Evolutionary conservation across 768 basidiomycete genomes (phyloP), one percentile per base, ranked within the genome.

Genomic region (Tremella mesenterica): DNA sequence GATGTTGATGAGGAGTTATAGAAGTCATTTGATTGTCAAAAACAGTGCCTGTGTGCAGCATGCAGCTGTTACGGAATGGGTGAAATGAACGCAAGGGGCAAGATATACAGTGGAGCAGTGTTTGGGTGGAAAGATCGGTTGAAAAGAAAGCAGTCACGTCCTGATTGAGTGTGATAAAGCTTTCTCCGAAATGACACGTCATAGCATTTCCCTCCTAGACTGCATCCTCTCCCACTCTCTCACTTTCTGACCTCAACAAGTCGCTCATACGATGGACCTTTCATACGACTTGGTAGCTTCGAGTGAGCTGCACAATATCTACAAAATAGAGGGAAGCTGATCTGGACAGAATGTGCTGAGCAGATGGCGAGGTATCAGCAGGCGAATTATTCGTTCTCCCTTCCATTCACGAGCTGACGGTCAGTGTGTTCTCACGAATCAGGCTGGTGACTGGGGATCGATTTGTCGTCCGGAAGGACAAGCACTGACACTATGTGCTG

Each of bases 301-400:
- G 39, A 72, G 70, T 72, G 50, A 57, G 67, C 59, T 4, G 20
- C 48, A 21, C 18, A 1, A 2, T 16, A 2, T 5, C 34, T 21
- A 38, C 16, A n/a, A 28, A 26, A 23, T 54, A 25, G 34, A 25
- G 7, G 6, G 1, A 21, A 3, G 56, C 50, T 51, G 44, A 54
- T 29, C n/a, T 25, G 7, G 7, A 18, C 49, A 72, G 70, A 72
- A 65, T 72, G 71, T 41, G 71, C 68, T 29, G 58, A 64, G 10
- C 71, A 72, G 46, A 66, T 72, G 63, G 66, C 69, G 13, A 58
- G 60, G 27, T 72, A 72, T 44, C 71, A 72, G 53, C 57, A 70
- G 28, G 71, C 70, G 38, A 25, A 60, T 31, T 13, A 26, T 26
- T 41, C 12, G 30, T 16, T 39, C 34, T 7, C 14, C 4, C 8